Conservation (phyloP, 1,139 yeast genomes). For the Suhomyces terraborum region DNA sequence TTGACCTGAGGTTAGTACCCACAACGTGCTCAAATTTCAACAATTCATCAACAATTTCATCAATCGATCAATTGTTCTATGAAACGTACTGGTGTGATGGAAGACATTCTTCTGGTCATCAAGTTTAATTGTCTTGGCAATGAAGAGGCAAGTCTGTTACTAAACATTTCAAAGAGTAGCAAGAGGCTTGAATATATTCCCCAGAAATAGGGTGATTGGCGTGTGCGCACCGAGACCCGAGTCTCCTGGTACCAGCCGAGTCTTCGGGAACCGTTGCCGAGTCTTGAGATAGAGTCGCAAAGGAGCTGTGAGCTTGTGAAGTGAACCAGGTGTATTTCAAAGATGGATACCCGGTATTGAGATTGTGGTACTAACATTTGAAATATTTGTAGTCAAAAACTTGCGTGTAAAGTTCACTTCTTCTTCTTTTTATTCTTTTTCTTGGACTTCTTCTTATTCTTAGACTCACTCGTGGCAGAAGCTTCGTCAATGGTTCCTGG, state of each 20-base stretch:
- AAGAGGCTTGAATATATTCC: not conserved
- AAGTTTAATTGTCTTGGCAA: conserved; percentile 19
- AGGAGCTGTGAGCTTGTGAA: no score
- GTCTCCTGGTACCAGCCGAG: conserved; percentile 1
- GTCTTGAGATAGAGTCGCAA: no score
- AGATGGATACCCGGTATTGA: no score
- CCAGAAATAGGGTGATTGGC: conserved; percentile 2
- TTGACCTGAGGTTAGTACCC: conserved; percentile 50
- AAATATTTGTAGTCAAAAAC: no score
- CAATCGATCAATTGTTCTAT: not conserved
- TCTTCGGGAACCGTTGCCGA: no score
- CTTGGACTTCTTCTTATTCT: conserved; percentile 28
- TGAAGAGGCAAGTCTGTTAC: conserved; percentile 24
- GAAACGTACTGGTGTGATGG: conserved; percentile 24
- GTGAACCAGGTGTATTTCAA: no score
- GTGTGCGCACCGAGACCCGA: conserved; percentile 1
- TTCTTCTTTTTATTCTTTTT: conserved; percentile 13
- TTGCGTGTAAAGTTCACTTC: not conserved
- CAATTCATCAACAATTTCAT: no score
- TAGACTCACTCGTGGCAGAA: no score
- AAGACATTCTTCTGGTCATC: conserved; percentile 20
- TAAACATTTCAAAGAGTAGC: conserved; percentile 19
- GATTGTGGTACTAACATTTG: no score
- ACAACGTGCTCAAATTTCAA: no score
- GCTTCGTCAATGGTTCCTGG: no score